phyloP scores from a whole-genome alignment of 2,329 filamentous ascomycete species.

The Nemania bipapillata region DNA sequence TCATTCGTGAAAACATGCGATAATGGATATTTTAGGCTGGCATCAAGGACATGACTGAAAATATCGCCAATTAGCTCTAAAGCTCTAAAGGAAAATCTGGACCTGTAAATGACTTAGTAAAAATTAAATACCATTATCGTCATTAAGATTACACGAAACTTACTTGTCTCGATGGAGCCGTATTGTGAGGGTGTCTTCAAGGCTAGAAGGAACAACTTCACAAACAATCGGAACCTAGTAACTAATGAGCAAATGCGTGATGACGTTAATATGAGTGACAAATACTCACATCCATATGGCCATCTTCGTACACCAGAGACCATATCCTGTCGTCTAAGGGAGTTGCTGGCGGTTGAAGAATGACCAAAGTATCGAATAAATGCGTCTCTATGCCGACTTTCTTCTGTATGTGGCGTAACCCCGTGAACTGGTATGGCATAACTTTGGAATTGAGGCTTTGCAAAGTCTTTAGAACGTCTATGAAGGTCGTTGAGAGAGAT shows the following conservation, averaged over 20 bases:
- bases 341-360: constrained; percentile 75
- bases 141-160: constrained; percentile 21
- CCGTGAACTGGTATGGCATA: constrained; percentile 77
- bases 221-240: constrained; percentile 74
- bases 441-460: constrained; percentile 71
- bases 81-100: constrained; percentile 41
- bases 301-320: constrained; percentile 66
- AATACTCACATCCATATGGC: constrained; percentile 73
- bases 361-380: constrained; percentile 82
- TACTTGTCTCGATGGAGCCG: constrained; percentile 71
- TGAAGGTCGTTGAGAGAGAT: constrained; percentile 59
- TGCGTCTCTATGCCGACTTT: constrained; percentile 57
- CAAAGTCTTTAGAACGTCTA: constrained; percentile 68
- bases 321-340: constrained; percentile 67
- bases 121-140: background rate
- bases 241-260: constrained; percentile 37
- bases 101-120: constrained; percentile 42
- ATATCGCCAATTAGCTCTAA: constrained; percentile 45
- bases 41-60: constrained; percentile 46
- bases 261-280: background rate
- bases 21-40: constrained; percentile 48
- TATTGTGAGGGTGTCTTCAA: constrained; percentile 65
- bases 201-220: constrained; percentile 71
- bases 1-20: constrained; percentile 42
- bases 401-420: constrained; percentile 76